Conservation (phyloP, 768 basidiomycete genomes). For the Rhodotorula paludigena region DNA sequence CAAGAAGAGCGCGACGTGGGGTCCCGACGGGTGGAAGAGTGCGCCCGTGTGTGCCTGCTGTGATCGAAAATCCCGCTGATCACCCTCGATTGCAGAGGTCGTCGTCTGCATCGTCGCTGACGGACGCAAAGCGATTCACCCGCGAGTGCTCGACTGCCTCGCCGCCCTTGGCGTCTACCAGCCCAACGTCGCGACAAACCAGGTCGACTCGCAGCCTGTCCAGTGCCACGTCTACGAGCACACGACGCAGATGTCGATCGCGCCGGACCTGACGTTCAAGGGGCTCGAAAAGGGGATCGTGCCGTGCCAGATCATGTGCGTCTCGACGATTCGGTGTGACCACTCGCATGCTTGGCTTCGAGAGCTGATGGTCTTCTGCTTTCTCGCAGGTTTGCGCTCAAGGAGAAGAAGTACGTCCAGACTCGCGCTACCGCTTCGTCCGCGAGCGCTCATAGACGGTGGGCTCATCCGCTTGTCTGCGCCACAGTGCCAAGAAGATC, state of each 20-base stretch:
- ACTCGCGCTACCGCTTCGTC: no score
- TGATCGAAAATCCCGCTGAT: neutral
- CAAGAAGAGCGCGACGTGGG: slow-evolving; percentile 48
- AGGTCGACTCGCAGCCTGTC: slow-evolving; percentile 65
- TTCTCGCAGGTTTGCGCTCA: slow-evolving; percentile 44
- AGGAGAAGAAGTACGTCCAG: slow-evolving; percentile 58
- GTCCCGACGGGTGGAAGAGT: slow-evolving; percentile 49
- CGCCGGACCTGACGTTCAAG: slow-evolving; percentile 71
- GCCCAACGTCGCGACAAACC: slow-evolving; percentile 42
- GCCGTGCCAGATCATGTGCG: slow-evolving; percentile 76
- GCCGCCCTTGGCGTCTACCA: slow-evolving; percentile 56
- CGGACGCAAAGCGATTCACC: slow-evolving; percentile 49
- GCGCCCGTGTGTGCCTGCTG: neutral
- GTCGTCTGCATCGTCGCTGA: slow-evolving; percentile 50
- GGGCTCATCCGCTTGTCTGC: neutral
- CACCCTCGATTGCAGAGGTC: slow-evolving; percentile 46
- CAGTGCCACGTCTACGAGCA: slow-evolving; percentile 80
- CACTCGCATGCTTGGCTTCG: slow-evolving; percentile 73
- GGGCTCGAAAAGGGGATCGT: slow-evolving; percentile 81
- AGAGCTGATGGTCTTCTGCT: slow-evolving; percentile 58
- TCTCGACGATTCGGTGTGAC: neutral
- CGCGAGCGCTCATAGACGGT: neutral
- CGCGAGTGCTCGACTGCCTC: slow-evolving; percentile 66
- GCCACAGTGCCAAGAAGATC: slow-evolving; percentile 56
- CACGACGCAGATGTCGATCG: slow-evolving; percentile 84